These are phyloP conservation scores for Arthrinium puccinioides DNA, from an alignment of 2,329 filamentous ascomycete species.

Conservation along the genomic window DNA sequence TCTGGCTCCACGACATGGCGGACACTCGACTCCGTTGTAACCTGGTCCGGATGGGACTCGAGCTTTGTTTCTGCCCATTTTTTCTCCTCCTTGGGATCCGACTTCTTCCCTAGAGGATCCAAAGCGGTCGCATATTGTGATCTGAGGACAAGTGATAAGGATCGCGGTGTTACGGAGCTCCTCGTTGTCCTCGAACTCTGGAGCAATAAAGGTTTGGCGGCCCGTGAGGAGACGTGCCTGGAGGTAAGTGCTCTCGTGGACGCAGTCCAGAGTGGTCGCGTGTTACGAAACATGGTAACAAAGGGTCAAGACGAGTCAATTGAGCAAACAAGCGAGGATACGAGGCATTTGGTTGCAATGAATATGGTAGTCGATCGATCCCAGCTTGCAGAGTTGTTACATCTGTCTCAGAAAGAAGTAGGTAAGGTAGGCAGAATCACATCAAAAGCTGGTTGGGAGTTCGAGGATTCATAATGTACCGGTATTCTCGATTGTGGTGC, in stretches of 20 bases:
- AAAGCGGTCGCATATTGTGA: conserved; percentile 21
- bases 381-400: no score
- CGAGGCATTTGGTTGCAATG: no score
- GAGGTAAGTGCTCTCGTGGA: conserved; percentile 11
- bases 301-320: background rate
- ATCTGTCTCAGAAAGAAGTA: no score
- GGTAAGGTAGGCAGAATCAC: background rate
- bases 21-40: conserved; percentile 50
- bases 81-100: conserved; percentile 50
- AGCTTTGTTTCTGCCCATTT: conserved; percentile 47
- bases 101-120: conserved; percentile 25
- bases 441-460: no score
- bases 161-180: background rate
- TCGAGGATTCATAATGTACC: no score
- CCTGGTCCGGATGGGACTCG: conserved; percentile 49
- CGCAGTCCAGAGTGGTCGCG: conserved; percentile 14
- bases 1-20: conserved; percentile 40
- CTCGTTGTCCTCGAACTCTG: background rate
- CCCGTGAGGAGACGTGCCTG: background rate
- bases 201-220: background rate
- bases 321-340: no score
- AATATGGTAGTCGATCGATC: no score
- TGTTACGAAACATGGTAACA: conserved; percentile 19
- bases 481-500: no score
- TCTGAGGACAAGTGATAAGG: conserved; percentile 12